A percentile compares a stretch with the other conserved stretches of the same genome.
These are phyloP conservation scores for Eleusine indica DNA, from an alignment of 176 grass and related monocot species.

Conservation along the genomic window DNA sequence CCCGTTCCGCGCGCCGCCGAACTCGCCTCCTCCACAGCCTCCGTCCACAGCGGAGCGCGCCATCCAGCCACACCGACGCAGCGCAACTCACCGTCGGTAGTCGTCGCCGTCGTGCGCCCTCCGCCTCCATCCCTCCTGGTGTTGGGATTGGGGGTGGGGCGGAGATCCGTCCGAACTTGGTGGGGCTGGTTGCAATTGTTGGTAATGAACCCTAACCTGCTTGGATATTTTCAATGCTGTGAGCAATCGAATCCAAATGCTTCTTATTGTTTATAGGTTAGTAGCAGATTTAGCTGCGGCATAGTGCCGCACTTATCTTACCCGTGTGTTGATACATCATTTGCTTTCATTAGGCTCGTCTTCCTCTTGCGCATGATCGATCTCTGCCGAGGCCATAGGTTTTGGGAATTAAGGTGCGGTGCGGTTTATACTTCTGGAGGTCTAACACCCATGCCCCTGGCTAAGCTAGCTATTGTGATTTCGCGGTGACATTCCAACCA, in stretches of 20 bases:
- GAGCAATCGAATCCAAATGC: neutral
- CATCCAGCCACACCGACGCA: neutral
- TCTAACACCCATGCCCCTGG: conserved; percentile 1
- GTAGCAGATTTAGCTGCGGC: neutral
- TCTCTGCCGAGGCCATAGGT: neutral
- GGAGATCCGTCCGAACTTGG: neutral
- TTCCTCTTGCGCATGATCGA: conserved; percentile 10
- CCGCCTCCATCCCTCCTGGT: neutral
- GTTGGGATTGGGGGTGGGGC: neutral
- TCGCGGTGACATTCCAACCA: neutral
- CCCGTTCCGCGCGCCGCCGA: conserved; percentile 39
- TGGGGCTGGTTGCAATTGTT: neutral
- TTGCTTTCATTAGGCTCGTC: conserved; percentile 1
- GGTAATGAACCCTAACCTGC: conserved; percentile 36
- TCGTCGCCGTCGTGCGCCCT: neutral
- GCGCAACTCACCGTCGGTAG: neutral
- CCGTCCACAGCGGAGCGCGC: conserved; percentile 16
- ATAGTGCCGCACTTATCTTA: neutral
- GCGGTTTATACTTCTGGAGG: neutral
- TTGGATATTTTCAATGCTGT: neutral
- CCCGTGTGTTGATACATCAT: neutral
- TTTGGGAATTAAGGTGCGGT: conserved; percentile 3
- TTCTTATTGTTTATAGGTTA: neutral
- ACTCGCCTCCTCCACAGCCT: conserved; percentile 11
- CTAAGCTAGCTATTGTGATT: neutral